Base-by-base conservation (phyloP, 2,329 filamentous ascomycete species). In the Pseudogymnoascus verrucosus region DNA sequence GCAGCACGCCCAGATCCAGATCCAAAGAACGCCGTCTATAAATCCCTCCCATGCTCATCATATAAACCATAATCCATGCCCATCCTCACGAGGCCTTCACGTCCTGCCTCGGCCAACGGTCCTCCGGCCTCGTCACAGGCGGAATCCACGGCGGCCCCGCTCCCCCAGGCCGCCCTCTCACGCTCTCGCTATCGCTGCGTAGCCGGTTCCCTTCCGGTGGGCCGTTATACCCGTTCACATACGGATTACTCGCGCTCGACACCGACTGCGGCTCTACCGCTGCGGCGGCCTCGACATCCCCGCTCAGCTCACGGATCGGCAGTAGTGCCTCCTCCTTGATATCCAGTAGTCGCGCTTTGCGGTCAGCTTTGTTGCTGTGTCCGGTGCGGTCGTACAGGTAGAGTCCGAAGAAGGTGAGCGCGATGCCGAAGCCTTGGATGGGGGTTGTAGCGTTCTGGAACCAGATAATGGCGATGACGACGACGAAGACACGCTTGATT, bases 401-500 rank as follows among this genome's bases (percentile, higher is more conserved):
- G 12, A 99, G 82, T 0, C 95, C 95, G 31, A 96, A 71, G 73
- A 97, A 96, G 0, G 95, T 99, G 54, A 99, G 84, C 3, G 78
- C 84, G 71, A 99, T 97, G 14, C 95, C 95, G 44, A 89, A 80
- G 0, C 86, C 91, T 76, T 99, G 95, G 14, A 96, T 76, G 14
- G 81, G 82, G 4, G 91, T 97, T 34, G 95, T 96, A 1, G 89
- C 85, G 75, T 88, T 97, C 67, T 91, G 89, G 77, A 98, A 99
- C 95, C 95, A 99, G 69, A 98, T 78, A 66, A 99, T 93, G 5
- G 95, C 92, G 69, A 96, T 89, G 65, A 95, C 85, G 70, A 99
- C 96, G 71, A 99, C 93, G 72, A 96, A 97, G 11, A 99, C 95
- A 60, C 95, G 89, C 78, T 99, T 99, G 76, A 99, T 95, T 66